Evolutionary conservation across 2,329 filamentous ascomycete genomes (phyloP), one percentile per base, ranked within the genome.

Genomic region (Trichoderma arundinaceum): DNA sequence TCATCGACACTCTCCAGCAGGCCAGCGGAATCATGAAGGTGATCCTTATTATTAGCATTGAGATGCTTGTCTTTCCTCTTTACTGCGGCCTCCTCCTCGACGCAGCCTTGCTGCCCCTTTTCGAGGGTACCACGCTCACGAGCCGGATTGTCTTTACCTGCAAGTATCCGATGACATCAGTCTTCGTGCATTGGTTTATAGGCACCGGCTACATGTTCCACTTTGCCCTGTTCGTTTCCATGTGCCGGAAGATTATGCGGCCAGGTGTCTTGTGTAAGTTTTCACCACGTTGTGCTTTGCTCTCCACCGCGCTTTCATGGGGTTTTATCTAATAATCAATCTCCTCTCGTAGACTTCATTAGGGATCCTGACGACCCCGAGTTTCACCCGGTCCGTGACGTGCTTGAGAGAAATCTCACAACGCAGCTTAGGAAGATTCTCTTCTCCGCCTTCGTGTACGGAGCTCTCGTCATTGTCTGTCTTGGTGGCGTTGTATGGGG

Each of bases 181-280:
- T 96, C 13, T 99, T 99, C 76, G 91, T 98, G 60, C 95, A 99
- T 77, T 99, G 95, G 95, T 99, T 99, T 74, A 90, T 97, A 65
- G 95, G 95, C 56, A 99, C 95, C 3, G 96, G 94, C 69, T 99
- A 99, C 78, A 99, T 99, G 96, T 99, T 99, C 80, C 95, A 99
- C 76, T 99, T 99, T 76, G 95, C 95, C 5, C 85, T 99, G 3
- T 99, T 99, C 75, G 95, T 99, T 17, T 96, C 94, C 65, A 98
- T 99, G 94, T 99, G 95, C 78, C 90, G 95, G 68, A 97, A 97
- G 80, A 97, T 98, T 66, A 92, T 99, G 90, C 90, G 95, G 69
- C 92, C 88, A 71, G 95, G 95, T 59, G 95, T 99, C 46, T 83
- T 99, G 66, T 98, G 90, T 92, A 82, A 85, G 89, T 84, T 51